Evolutionary conservation across 2,329 filamentous ascomycete species (phyloP), one percentile per base, ranked within the genome.

Genomic region (Penicillium hesseltinei): DNA sequence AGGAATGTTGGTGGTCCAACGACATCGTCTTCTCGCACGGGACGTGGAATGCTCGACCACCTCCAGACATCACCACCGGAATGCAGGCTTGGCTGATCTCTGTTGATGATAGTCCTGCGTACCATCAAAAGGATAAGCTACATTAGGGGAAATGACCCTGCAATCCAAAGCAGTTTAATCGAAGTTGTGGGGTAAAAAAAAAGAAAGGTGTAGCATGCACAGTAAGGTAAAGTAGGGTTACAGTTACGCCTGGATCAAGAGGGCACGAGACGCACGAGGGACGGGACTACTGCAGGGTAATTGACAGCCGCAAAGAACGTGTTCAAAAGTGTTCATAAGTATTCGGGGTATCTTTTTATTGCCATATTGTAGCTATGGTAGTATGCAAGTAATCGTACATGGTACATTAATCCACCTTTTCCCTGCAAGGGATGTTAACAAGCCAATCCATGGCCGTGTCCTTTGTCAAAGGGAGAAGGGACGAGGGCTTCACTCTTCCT

Each of bases 401-500:
- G 57, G 57, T 61, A 56, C 54, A 57, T 57, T 58, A 54, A 49
- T 63, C 61, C 56, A 59, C 58, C 54, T 56, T 59, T 59, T 59
- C 57, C 59, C 73, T 57, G 73, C 73, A 75, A 75, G 73, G 73
- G 71, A 64, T 70, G 64, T 55, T 43, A 53, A 57, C 54, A 52
- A 52, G 56, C 61, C 58, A 66, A 65, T 63, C 57, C 54, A 63
- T 59, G 59, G 60, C 62, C 54, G 65, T 63, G 64, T 62, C 67
- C 66, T 72, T 72, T 67, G 61, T 55, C 50, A 63, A 64, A 73
- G 70, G 71, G 69, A 71, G 67, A 64, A 66, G 64, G 65, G 62
- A 63, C 57, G 61, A 65, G 57, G 60, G 62, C 65, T 66, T 69
- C 67, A 74, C 67, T 84, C 82, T 59, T 90, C 84, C 70, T 89